Evolutionary conservation across 2,329 filamentous ascomycete genomes (phyloP), one percentile per base, ranked within the genome.

Genomic region (Ascochyta pisi): DNA sequence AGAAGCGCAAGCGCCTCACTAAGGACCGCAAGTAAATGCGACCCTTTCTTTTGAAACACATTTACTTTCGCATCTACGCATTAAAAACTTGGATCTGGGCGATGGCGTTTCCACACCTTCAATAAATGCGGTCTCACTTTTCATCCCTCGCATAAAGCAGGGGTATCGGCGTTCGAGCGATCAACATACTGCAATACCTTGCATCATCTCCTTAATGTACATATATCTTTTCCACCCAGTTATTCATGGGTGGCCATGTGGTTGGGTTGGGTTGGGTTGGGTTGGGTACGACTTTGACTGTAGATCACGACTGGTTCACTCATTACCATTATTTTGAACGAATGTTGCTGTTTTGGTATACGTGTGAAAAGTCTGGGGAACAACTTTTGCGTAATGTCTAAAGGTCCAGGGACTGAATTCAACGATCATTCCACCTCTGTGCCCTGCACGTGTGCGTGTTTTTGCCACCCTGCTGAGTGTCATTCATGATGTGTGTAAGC

Each of bases 1-100:
- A 73, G 50, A 70, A 70, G 64, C 68, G 72, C 47, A 75, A 71
- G 58, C 69, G 71, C 54, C 59, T 76, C 12, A 74, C 68, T 37
- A 76, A 76, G 63, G 68, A 65, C 19, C 63, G 64, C 55, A 67
- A 66, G 51, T 68, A 66, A 62, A 59, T 22, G 42, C 43, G 38
- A 38, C 3, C 16, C 37, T 29, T 46, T 43, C 31, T 38, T 57
- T 57, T 42, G 41, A 58, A 22, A 6, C 33, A 34, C 41, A 49
- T 54, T 19, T 51, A 27, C 35, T 37, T 48, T 29, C 26, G 40
- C 50, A 57, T 46, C 43, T 54, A 41, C 12, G 42, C 50, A 47
- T 50, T 41, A 52, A 63, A 56, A 60, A 53, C 58, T 35, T 41
- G 42, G 42, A 50, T 37, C 23, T 37, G 37, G 44, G 54, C 46